A percentile compares a stretch with the other conserved stretches of the same genome.
phyloP scores from a whole-genome alignment of 495 filamentous ascomycete genomes.

The Neurospora sp. region DNA sequence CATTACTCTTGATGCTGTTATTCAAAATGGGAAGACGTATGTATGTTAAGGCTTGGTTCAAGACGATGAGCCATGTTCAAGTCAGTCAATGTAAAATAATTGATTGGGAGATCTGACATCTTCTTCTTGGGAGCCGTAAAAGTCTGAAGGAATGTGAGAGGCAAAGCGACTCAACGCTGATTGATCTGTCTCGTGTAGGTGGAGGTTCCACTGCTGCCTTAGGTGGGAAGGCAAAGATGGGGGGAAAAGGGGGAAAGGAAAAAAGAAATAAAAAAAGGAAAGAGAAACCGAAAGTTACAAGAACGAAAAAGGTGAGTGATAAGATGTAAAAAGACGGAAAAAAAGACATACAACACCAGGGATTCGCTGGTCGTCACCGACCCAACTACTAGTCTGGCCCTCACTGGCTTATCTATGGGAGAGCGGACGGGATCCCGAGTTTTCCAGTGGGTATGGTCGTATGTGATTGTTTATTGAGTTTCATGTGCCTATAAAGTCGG shows the following conservation, averaged over 20 bases:
- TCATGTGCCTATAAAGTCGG: background rate
- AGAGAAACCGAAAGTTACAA: no score
- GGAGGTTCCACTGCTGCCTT: no score
- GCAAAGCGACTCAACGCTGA: no score
- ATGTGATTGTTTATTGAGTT: background rate
- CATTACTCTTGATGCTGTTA: background rate
- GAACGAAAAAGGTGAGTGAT: no score
- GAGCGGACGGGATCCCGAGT: conserved; percentile 44
- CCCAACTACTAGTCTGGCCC: conserved; percentile 19
- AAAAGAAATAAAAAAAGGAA: no score
- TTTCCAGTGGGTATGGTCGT: conserved; percentile 13
- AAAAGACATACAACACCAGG: conserved; percentile 32
- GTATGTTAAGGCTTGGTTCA: background rate
- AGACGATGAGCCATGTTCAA: background rate
- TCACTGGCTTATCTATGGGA: conserved; percentile 32
- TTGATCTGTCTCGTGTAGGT: no score
- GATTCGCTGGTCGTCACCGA: conserved; percentile 32
- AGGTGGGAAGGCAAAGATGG: no score
- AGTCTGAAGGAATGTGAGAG: no score
- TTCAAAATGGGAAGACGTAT: background rate
- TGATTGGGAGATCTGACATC: no score
- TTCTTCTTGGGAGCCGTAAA: no score
- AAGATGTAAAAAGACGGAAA: background rate
- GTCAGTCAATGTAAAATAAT: no score
- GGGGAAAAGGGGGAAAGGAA: no score